A percentile compares a stretch with the other conserved stretches of the same genome.
Evolutionary conservation across 805 yeast genomes (phyloP).

Genomic region (Wickerhamomyces silvicola): DNA sequence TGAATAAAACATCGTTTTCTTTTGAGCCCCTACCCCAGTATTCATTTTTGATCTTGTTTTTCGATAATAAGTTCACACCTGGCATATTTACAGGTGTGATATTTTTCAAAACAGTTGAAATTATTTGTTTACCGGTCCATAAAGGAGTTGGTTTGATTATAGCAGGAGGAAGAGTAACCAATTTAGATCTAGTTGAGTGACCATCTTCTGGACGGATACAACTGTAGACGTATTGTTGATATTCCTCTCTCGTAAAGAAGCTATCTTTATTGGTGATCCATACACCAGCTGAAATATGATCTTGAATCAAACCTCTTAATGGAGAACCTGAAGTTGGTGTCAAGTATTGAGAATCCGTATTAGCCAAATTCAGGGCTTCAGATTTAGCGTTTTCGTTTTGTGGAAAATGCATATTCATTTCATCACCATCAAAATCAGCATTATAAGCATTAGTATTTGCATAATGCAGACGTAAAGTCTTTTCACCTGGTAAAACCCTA

Average conservation of each 20-base stretch:
- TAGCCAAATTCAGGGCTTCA: constrained; percentile 91
- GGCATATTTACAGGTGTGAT: constrained; percentile 84
- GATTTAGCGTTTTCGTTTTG: constrained; percentile 96
- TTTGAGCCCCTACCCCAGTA: constrained; percentile 86
- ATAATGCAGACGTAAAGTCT: constrained; percentile 91
- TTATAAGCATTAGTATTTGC: constrained; percentile 99
- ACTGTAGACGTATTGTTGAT: constrained; percentile 90
- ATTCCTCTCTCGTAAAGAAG: constrained; percentile 83
- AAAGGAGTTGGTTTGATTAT: constrained; percentile 77
- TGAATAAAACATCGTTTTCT: constrained; percentile 83
- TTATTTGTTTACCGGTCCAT: constrained; percentile 98
- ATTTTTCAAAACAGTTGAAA: constrained; percentile 84
- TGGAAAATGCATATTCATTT: constrained; percentile 99
- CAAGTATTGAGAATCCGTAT: constrained; percentile 94
- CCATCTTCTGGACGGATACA: constrained; percentile 97
- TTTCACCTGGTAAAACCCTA: constrained; percentile 94
- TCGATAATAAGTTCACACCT: constrained; percentile 78
- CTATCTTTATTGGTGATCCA: constrained; percentile 94
- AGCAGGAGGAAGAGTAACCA: constrained; percentile 85
- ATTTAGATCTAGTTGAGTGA: constrained; percentile 64
- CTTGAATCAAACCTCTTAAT: constrained; percentile 97
- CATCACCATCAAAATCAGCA: constrained; percentile 99
- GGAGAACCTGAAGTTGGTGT: constrained; percentile 99
- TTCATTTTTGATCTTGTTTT: constrained; percentile 86
- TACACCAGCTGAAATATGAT: constrained; percentile 97